phyloP scores from a whole-genome alignment of 495 filamentous ascomycete genomes.

The Alectoria sarmentosa region DNA sequence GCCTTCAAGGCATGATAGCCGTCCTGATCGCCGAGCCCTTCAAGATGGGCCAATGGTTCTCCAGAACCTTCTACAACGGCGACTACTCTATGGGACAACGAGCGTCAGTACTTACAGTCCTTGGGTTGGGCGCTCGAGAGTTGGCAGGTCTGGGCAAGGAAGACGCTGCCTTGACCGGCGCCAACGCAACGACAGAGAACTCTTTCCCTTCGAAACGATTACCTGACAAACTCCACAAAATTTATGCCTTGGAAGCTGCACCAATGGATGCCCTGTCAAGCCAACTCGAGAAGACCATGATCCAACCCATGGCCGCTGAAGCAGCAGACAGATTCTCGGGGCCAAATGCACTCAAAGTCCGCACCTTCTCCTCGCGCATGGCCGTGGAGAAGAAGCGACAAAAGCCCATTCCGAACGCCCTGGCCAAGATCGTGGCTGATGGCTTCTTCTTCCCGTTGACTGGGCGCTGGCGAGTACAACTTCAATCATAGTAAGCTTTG shows the following conservation, averaged over 20 bases:
- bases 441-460: conserved; percentile 75
- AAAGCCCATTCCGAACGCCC: conserved; percentile 62
- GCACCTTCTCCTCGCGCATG: conserved; percentile 68
- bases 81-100: conserved; percentile 84
- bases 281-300: conserved; percentile 50
- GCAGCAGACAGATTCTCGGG: conserved; percentile 61
- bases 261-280: conserved; percentile 56
- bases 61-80: conserved; percentile 79
- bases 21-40: conserved; percentile 68
- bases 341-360: conserved; percentile 76
- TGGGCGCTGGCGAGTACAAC: conserved; percentile 41
- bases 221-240: conserved; percentile 45
- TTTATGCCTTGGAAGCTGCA: conserved; percentile 37
- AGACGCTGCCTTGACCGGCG: conserved; percentile 39
- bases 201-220: conserved; percentile 70
- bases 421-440: conserved; percentile 65
- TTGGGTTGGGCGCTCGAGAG: conserved; percentile 83
- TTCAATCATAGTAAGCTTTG: conserved; percentile 39
- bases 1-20: conserved; percentile 78
- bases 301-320: conserved; percentile 69
- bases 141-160: conserved; percentile 71
- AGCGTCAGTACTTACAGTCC: conserved; percentile 66
- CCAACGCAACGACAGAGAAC: conserved; percentile 37
- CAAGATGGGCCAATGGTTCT: conserved; percentile 76
- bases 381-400: conserved; percentile 57